These are phyloP conservation scores for Metarhizium sp. DNA, from an alignment of 2,329 filamentous ascomycete genomes.

Conservation along the genomic window DNA sequence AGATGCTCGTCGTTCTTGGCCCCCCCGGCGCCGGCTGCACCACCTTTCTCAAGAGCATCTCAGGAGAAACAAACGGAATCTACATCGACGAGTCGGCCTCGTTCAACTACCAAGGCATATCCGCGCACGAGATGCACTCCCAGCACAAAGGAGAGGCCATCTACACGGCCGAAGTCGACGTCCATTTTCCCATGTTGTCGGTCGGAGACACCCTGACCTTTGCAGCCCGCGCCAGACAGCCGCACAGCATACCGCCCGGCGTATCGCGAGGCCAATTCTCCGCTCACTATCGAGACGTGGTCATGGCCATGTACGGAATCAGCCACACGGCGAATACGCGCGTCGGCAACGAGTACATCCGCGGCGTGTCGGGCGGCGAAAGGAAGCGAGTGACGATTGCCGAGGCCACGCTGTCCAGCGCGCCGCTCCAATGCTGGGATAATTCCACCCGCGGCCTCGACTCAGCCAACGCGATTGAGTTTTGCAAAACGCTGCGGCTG, in stretches of 20 bases:
- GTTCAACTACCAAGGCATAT: slow-evolving; percentile 27
- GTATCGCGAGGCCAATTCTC: too few species aligned
- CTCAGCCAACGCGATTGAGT: slow-evolving; percentile 16
- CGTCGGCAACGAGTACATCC: slow-evolving; percentile 39
- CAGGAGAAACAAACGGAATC: neutral
- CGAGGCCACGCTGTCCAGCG: slow-evolving; percentile 38
- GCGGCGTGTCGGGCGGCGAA: slow-evolving; percentile 69
- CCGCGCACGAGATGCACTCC: too few species aligned
- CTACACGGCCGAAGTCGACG: too few species aligned
- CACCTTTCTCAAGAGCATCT: slow-evolving; percentile 8
- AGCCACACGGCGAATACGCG: too few species aligned
- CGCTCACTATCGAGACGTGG: too few species aligned
- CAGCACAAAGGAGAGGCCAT: too few species aligned
- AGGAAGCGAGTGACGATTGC: slow-evolving; percentile 67
- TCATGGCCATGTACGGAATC: too few species aligned
- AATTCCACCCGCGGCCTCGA: slow-evolving; percentile 17
- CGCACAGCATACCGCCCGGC: too few species aligned
- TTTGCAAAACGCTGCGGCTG: neutral
- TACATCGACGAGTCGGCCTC: neutral
- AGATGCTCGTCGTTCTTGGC: too few species aligned
- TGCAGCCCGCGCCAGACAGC: too few species aligned
- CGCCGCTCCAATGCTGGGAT: slow-evolving; percentile 14
- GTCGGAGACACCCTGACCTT: too few species aligned
- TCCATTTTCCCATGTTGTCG: too few species aligned
- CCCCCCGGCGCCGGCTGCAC: slow-evolving; percentile 14